Conservation (phyloP, 2,329 filamentous ascomycete species). For the Alternaria conjuncta region DNA sequence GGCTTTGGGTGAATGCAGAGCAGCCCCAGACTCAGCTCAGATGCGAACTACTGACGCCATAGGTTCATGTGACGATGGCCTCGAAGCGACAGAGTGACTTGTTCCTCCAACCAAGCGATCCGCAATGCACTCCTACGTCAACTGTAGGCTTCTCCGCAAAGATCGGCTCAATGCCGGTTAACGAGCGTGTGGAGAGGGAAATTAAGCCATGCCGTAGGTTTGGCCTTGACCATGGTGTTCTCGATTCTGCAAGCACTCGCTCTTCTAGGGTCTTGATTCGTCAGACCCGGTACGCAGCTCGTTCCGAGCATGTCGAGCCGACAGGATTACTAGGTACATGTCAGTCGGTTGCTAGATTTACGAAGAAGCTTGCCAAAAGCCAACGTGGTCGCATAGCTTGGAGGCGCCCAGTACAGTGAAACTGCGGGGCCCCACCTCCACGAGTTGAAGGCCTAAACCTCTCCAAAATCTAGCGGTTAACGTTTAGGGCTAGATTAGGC, state of each 20-base stretch:
- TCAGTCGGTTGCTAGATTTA: background rate
- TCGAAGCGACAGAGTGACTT: background rate
- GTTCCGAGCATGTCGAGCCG: background rate
- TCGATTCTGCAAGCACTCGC: background rate
- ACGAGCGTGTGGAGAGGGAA: background rate
- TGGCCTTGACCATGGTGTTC: background rate
- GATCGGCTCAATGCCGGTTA: background rate
- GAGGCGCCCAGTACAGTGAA: constrained; percentile 14
- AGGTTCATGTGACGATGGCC: constrained; percentile 13
- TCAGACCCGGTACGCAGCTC: background rate
- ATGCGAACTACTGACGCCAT: background rate
- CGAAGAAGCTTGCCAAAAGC: background rate
- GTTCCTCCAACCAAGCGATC: background rate
- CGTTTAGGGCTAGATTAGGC: constrained; percentile 18
- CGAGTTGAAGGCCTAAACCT: constrained; percentile 18
- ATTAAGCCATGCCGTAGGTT: background rate
- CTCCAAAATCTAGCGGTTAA: constrained; percentile 21
- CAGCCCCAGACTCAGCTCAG: constrained; percentile 2
- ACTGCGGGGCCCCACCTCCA: constrained; percentile 39
- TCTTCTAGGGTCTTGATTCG: background rate
- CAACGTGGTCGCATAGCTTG: background rate
- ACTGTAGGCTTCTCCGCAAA: background rate
- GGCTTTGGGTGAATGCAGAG: background rate
- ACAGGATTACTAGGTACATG: background rate
- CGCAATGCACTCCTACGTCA: background rate